A percentile compares a stretch with the other conserved stretches of the same genome.
Evolutionary conservation across 2,329 filamentous ascomycete species (phyloP).

Genomic region (Thyridium curvatum): DNA sequence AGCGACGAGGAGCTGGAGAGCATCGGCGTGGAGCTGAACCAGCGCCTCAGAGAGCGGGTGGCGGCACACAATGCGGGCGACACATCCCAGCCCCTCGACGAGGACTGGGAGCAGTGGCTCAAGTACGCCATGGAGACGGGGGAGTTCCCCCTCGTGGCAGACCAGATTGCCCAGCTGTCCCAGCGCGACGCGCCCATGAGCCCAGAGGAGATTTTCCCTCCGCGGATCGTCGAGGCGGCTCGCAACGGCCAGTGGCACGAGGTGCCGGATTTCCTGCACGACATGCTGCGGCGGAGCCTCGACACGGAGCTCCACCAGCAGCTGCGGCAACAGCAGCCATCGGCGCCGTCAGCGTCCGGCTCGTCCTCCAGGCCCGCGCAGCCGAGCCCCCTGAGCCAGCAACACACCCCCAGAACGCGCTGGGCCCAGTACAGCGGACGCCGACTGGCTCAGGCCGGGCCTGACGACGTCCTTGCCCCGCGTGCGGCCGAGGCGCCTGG

Average conservation of each 20-base stretch:
- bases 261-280: conserved; percentile 49
- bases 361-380: no score
- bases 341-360: conserved; percentile 3
- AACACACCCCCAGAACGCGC: no score
- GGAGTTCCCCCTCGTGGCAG: conserved; percentile 41
- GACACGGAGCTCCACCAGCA: conserved; percentile 24
- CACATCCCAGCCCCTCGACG: conserved; percentile 53
- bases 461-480: no score
- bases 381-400: no score
- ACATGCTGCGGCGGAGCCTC: conserved; percentile 41
- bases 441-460: no score
- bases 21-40: conserved; percentile 56
- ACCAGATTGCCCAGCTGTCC: conserved; percentile 31
- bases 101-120: conserved; percentile 70
- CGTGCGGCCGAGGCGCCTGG: no score
- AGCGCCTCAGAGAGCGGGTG: conserved; percentile 58
- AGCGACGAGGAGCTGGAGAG: conserved; percentile 50
- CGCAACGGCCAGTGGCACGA: conserved; percentile 51
- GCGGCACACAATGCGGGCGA: conserved; percentile 58
- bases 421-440: no score
- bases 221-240: conserved; percentile 47
- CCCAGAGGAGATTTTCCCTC: conserved; percentile 33
- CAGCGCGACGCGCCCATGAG: conserved; percentile 21
- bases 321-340: conserved; percentile 5
- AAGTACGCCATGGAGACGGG: conserved; percentile 64